Conservation (phyloP, 768 basidiomycete genomes). For the Cytidiella melzeri region DNA sequence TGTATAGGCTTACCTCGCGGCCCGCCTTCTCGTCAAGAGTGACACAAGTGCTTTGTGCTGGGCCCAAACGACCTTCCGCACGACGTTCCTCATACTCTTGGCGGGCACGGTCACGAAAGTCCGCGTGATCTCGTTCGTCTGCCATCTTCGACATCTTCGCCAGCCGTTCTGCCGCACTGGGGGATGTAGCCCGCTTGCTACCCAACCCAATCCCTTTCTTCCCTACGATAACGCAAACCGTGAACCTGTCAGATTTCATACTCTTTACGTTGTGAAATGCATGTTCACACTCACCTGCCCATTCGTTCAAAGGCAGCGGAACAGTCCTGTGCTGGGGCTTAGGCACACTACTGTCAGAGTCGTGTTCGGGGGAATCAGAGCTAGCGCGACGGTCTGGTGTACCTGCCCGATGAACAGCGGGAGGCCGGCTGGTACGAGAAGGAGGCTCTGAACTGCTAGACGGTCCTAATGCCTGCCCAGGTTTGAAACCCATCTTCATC, state of each 20-base stretch:
- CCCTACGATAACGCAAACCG: too few relatives aligned
- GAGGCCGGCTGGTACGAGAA: slow-evolving; percentile 10
- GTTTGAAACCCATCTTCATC: slow-evolving; percentile 92
- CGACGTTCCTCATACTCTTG: slow-evolving; percentile 72
- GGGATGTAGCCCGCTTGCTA: slow-evolving; percentile 64
- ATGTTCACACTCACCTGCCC: slow-evolving; percentile 82
- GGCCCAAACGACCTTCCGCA: slow-evolving; percentile 63
- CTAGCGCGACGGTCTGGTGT: too few relatives aligned
- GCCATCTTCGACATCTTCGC: slow-evolving; percentile 67
- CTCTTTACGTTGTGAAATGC: too few relatives aligned
- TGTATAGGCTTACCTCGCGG: slow-evolving; percentile 44
- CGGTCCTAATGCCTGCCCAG: slow-evolving; percentile 71
- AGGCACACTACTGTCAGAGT: too few relatives aligned
- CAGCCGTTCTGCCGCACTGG: slow-evolving; percentile 53
- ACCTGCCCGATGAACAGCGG: too few relatives aligned
- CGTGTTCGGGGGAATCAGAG: too few relatives aligned
- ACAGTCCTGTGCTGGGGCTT: slow-evolving; percentile 43
- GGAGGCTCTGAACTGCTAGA: too few relatives aligned
- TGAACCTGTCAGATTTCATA: too few relatives aligned
- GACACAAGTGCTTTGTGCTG: slow-evolving; percentile 68
- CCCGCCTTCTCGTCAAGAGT: slow-evolving; percentile 72
- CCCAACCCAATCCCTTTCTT: slow-evolving; percentile 65
- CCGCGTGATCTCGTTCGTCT: slow-evolving; percentile 46
- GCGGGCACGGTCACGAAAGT: slow-evolving; percentile 65
- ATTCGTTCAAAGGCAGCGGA: slow-evolving; percentile 73